These are phyloP conservation scores for Onygena corvina DNA, from an alignment of 2,329 filamentous ascomycete genomes.

Conservation along the genomic window DNA sequence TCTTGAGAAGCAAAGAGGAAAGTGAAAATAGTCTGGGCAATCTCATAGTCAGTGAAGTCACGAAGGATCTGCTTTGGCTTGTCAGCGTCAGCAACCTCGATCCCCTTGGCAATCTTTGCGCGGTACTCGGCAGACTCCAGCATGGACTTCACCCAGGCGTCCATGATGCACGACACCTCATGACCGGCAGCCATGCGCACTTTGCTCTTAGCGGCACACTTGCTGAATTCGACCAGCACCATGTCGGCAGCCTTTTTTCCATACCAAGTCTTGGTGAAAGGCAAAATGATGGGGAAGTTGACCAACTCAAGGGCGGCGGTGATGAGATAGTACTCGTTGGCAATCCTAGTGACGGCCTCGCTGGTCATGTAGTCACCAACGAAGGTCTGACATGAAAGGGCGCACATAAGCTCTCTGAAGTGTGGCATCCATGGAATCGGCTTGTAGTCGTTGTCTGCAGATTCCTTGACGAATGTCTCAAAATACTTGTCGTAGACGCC, in stretches of 20 bases:
- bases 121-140: constrained; percentile 72
- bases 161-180: constrained; percentile 82
- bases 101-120: constrained; percentile 62
- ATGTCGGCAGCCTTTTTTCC: constrained; percentile 92
- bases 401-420: constrained; percentile 91
- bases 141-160: constrained; percentile 85
- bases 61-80: constrained; percentile 77
- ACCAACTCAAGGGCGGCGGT: constrained; percentile 92
- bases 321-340: constrained; percentile 93
- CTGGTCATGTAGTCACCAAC: constrained; percentile 91
- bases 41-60: constrained; percentile 81
- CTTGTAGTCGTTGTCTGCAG: constrained; percentile 57
- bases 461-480: constrained; percentile 62
- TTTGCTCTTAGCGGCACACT: constrained; percentile 88
- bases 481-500: constrained; percentile 85
- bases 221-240: constrained; percentile 77
- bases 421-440: constrained; percentile 78
- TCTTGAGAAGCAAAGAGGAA: constrained; percentile 97
- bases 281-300: constrained; percentile 94
- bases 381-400: constrained; percentile 91
- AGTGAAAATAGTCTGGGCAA: constrained; percentile 85
- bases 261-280: constrained; percentile 92
- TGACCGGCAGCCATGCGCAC: constrained; percentile 81
- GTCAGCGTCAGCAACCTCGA: constrained; percentile 53
- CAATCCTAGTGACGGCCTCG: constrained; percentile 81